A percentile compares a stretch with the other conserved stretches of the same genome.
Evolutionary conservation across 2,329 filamentous ascomycete species (phyloP).

Genomic region (Ophiostoma ulmi): DNA sequence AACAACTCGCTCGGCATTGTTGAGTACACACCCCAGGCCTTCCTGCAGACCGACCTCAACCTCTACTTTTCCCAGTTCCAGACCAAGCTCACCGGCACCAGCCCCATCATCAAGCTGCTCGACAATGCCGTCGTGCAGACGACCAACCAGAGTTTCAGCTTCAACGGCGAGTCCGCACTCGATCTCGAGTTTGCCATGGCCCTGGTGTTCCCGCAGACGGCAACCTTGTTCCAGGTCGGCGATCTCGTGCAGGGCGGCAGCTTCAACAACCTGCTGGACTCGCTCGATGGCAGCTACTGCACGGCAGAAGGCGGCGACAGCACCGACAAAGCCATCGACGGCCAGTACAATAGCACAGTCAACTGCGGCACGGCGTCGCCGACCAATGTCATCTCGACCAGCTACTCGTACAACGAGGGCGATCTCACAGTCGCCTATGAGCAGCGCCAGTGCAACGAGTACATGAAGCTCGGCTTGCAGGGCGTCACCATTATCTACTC

Average conservation of each 20-base stretch:
- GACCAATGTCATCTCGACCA: constrained; percentile 52
- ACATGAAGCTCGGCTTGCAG: constrained; percentile 50
- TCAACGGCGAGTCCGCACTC: constrained; percentile 38
- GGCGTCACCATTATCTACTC: constrained; percentile 49
- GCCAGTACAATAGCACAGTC: constrained; percentile 33
- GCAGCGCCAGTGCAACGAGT: constrained; percentile 46
- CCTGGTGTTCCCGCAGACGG: constrained; percentile 47
- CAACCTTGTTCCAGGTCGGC: constrained; percentile 47
- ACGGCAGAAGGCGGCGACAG: constrained; percentile 39
- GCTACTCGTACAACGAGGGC: constrained; percentile 48
- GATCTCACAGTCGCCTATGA: constrained; percentile 52
- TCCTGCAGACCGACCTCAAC: constrained; percentile 47
- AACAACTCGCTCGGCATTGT: constrained; percentile 52
- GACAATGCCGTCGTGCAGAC: constrained; percentile 37
- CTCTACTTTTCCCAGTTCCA: constrained; percentile 45
- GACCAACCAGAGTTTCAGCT: constrained; percentile 35
- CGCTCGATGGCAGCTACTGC: constrained; percentile 45
- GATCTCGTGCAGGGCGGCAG: constrained; percentile 34
- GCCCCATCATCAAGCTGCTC: constrained; percentile 36
- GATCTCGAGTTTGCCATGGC: constrained; percentile 40
- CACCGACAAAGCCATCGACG: constrained; percentile 36
- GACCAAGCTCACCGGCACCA: constrained; percentile 37
- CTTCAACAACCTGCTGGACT: constrained; percentile 35
- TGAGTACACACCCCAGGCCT: constrained; percentile 51
- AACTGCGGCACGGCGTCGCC: constrained; percentile 40